phyloP scores from a whole-genome alignment of 345 rosid species.

The Acer campestre region DNA sequence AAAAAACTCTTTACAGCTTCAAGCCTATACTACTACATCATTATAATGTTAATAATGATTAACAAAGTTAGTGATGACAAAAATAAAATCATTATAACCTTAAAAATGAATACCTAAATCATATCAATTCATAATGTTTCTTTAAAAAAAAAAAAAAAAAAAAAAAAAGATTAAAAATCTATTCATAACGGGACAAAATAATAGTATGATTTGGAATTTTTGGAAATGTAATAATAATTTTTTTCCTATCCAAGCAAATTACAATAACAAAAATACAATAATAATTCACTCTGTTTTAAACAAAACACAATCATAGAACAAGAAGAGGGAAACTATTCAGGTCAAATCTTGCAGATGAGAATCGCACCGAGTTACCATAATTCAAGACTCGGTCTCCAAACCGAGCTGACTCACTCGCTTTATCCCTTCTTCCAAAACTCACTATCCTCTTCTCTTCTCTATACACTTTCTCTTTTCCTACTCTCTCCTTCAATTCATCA shows the following conservation, averaged over 20 bases:
- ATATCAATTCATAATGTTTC: no score
- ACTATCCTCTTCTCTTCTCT: conserved; percentile 29
- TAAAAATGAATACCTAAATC: no score
- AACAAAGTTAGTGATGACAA: no score
- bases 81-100: no score
- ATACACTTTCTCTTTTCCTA: conserved; percentile 19
- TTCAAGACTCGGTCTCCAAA: conserved; percentile 42
- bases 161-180: no score
- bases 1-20: no score
- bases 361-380: conserved; percentile 32
- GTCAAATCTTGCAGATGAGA: conserved; percentile 52
- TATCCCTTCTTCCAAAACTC: conserved; percentile 29
- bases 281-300: neutral
- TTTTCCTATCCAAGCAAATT: neutral
- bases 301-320: neutral
- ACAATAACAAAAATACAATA: neutral
- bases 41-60: no score
- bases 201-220: no score
- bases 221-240: neutral
- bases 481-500: conserved; percentile 41
- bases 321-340: conserved; percentile 11
- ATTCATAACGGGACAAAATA: no score
- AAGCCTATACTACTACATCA: no score
- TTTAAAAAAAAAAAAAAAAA: no score
- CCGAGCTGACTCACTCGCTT: conserved; percentile 62